A percentile compares a stretch with the other conserved stretches of the same genome.
These are phyloP conservation scores for Cercophora newfieldiana DNA, from an alignment of 495 filamentous ascomycete genomes.

Conservation along the genomic window DNA sequence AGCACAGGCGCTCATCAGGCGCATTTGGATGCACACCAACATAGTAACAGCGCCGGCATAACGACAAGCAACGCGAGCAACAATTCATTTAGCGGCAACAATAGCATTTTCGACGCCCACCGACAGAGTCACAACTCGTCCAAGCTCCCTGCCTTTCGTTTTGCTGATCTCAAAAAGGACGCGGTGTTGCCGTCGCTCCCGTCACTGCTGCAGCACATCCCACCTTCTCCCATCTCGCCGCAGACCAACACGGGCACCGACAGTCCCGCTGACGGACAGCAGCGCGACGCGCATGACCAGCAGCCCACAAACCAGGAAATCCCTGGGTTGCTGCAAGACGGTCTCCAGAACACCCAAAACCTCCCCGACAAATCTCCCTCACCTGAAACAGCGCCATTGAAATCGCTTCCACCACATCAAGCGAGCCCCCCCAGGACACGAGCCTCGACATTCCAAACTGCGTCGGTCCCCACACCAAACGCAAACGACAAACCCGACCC, in stretches of 20 bases:
- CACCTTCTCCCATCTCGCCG: conserved; percentile 44
- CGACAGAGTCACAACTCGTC: conserved; percentile 52
- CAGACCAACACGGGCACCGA: conserved; percentile 19
- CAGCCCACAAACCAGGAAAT: conserved; percentile 25
- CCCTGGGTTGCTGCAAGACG: conserved; percentile 26
- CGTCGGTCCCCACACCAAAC: conserved; percentile 19
- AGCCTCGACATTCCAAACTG: conserved; percentile 42
- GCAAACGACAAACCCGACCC: conserved; percentile 25
- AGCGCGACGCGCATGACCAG: conserved; percentile 28
- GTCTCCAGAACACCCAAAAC: conserved; percentile 31
- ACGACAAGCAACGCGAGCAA: conserved; percentile 20
- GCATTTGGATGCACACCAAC: conserved; percentile 21
- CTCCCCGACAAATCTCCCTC: conserved; percentile 21
- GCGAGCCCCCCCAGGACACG: conserved; percentile 35
- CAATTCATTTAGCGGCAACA: conserved; percentile 26
- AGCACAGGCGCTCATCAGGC: conserved; percentile 16
- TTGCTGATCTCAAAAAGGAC: conserved; percentile 49
- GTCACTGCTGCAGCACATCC: conserved; percentile 41
- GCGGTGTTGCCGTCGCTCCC: conserved; percentile 37
- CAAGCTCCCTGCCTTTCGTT: conserved; percentile 51
- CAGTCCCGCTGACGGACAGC: conserved; percentile 30
- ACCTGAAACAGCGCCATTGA: conserved; percentile 30
- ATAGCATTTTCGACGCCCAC: conserved; percentile 42
- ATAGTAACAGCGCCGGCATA: conserved; percentile 16
- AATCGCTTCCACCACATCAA: conserved; percentile 11